Percentiles rank a stretch among this genome's conserved stretches.
phyloP scores from a whole-genome alignment of 139 green algal genomes.

The Closterium sp. region DNA sequence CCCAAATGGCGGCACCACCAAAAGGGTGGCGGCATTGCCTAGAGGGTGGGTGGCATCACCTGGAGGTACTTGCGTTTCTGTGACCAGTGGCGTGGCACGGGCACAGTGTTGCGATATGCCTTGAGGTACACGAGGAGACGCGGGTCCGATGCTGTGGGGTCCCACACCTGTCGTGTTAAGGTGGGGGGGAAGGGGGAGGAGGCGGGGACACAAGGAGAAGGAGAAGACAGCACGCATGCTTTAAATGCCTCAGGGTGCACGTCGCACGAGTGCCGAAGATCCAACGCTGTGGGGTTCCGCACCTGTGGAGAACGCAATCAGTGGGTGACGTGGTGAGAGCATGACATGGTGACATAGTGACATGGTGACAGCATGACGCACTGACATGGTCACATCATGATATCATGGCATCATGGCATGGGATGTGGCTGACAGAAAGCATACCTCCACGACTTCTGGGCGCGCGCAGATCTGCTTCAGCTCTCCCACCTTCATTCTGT shows the following conservation, averaged over 20 bases:
- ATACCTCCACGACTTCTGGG: conserved; percentile 92
- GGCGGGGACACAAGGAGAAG: background rate
- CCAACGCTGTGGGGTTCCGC: conserved; percentile 90
- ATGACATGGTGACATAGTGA: no score
- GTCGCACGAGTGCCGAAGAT: conserved; percentile 68
- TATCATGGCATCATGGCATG: background rate
- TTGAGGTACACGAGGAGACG: conserved; percentile 93
- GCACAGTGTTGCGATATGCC: conserved; percentile 86
- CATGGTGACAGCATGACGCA: no score
- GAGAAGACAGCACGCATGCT: background rate
- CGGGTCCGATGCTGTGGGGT: conserved; percentile 88
- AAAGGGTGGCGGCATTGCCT: no score
- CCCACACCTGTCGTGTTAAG: no score
- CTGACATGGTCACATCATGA: no score
- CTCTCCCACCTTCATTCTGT: conserved; percentile 80
- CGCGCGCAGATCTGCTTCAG: conserved; percentile 83
- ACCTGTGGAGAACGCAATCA: conserved; percentile 45
- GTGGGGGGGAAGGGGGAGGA: background rate
- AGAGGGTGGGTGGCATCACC: conserved; percentile 13
- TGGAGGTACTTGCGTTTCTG: conserved; percentile 92
- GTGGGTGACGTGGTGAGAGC: no score
- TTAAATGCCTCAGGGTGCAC: conserved; percentile 52
- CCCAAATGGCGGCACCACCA: no score
- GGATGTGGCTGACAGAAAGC: background rate
- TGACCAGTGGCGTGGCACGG: conserved; percentile 93